Percentiles rank a stretch among this genome's conserved stretches.
phyloP scores from a whole-genome alignment of 2,329 filamentous ascomycete genomes.

The Fusarium nodosum region DNA sequence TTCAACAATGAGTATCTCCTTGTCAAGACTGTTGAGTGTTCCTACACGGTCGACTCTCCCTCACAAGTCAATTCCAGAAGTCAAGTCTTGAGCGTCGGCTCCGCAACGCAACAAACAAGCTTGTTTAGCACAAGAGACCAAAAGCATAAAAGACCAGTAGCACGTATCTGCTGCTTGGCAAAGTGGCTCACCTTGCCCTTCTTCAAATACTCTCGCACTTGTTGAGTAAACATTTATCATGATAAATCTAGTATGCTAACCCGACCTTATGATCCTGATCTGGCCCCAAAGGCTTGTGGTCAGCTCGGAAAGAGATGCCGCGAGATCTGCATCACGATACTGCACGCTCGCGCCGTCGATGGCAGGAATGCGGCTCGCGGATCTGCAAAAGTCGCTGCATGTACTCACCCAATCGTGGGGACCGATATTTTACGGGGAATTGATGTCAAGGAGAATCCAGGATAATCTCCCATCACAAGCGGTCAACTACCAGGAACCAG shows the following conservation, averaged over 20 bases:
- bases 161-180: neutral
- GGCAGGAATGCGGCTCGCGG: constrained; percentile 9
- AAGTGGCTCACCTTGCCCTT: neutral
- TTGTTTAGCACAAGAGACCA: neutral
- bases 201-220: neutral
- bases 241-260: constrained; percentile 7
- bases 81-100: neutral
- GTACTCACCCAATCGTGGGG: constrained; percentile 6
- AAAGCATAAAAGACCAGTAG: neutral
- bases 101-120: neutral
- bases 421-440: constrained; percentile 5
- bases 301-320: constrained; percentile 13
- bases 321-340: neutral
- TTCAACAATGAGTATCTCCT: neutral
- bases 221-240: constrained; percentile 19
- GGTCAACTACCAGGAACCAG: constrained; percentile 2
- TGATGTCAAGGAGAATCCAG: neutral
- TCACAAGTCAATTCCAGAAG: neutral
- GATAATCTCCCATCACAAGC: constrained; percentile 4
- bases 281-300: neutral
- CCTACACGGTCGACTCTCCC: neutral
- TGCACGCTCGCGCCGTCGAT: neutral
- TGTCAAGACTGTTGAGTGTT: neutral
- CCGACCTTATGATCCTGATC: constrained; percentile 1
- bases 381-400: constrained; percentile 11